Conservation (phyloP, 345 rosid genomes). For the Arabidopsis arenosa region DNA sequence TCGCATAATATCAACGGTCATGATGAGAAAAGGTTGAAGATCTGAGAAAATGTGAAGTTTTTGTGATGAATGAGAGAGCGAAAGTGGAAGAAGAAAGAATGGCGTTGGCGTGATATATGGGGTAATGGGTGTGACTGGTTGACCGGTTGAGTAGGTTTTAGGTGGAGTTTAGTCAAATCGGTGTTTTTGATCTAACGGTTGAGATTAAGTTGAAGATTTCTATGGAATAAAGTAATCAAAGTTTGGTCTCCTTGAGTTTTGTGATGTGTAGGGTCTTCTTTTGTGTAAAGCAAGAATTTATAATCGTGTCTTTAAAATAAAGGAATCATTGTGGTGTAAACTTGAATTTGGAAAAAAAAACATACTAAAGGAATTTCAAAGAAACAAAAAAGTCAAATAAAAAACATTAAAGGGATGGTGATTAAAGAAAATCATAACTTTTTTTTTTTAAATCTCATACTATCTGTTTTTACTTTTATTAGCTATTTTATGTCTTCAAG, state of each 20-base stretch:
- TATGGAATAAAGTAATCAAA: slow-evolving; percentile 37
- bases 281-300: slow-evolving; percentile 27
- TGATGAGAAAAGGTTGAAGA: slow-evolving; percentile 31
- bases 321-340: slow-evolving; percentile 3
- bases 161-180: slow-evolving; percentile 37
- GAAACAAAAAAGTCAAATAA: not conserved
- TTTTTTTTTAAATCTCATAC: not conserved
- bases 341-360: not conserved
- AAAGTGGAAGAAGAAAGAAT: slow-evolving; percentile 27
- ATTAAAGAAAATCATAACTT: not conserved
- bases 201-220: slow-evolving; percentile 28
- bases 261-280: slow-evolving; percentile 27
- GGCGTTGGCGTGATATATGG: slow-evolving; percentile 41
- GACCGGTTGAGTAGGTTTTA: slow-evolving; percentile 33
- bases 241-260: slow-evolving; percentile 34
- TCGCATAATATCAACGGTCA: slow-evolving; percentile 69
- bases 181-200: slow-evolving; percentile 32
- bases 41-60: slow-evolving; percentile 2
- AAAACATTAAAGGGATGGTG: not conserved
- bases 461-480: not conserved
- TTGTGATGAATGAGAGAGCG: slow-evolving; percentile 19
- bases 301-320: slow-evolving; percentile 23
- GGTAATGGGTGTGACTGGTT: slow-evolving; percentile 31
- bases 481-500: not conserved
- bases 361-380: not conserved